These are phyloP conservation scores for Bryum argenteum DNA, from an alignment of 225 moss, liverwort and hornwort genomes.

Conservation along the genomic window DNA sequence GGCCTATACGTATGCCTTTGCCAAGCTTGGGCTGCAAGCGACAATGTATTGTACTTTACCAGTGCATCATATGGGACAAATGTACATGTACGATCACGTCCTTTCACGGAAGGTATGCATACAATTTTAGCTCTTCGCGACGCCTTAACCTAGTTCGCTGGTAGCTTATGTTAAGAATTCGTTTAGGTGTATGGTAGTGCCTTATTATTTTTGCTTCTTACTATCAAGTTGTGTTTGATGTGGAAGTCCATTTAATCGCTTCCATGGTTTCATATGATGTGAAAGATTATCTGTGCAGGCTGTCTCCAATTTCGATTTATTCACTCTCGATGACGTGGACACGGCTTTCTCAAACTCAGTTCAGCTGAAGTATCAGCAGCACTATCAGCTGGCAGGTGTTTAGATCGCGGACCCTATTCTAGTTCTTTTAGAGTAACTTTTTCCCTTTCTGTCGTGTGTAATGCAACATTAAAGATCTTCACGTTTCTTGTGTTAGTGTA, in stretches of 20 bases:
- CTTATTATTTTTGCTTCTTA: conserved; percentile 5
- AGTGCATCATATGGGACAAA: conserved; percentile 97
- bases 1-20: conserved; percentile 89
- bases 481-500: conserved; percentile 36
- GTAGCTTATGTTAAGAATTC: conserved; percentile 4
- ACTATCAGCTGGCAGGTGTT: conserved; percentile 77
- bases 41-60: conserved; percentile 98
- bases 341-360: conserved; percentile 84
- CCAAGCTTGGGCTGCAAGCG: conserved; percentile 92
- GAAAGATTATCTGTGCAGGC: conserved; percentile 65
- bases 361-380: conserved; percentile 96
- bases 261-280: conserved; percentile 30
- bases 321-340: conserved; percentile 97
- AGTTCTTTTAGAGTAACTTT: not conserved
- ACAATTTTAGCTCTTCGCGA: conserved; percentile 1
- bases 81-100: conserved; percentile 99
- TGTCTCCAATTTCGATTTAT: conserved; percentile 93
- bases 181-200: conserved; percentile 6
- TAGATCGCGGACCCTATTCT: conserved; percentile 16
- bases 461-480: conserved; percentile 4
- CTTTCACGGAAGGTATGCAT: conserved; percentile 84
- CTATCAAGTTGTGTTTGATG: conserved; percentile 11
- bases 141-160: conserved; percentile 5
- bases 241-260: conserved; percentile 1
- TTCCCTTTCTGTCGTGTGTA: not conserved